Conservation (phyloP, 75 land plant species). For the Pseudotsuga menziesii region DNA sequence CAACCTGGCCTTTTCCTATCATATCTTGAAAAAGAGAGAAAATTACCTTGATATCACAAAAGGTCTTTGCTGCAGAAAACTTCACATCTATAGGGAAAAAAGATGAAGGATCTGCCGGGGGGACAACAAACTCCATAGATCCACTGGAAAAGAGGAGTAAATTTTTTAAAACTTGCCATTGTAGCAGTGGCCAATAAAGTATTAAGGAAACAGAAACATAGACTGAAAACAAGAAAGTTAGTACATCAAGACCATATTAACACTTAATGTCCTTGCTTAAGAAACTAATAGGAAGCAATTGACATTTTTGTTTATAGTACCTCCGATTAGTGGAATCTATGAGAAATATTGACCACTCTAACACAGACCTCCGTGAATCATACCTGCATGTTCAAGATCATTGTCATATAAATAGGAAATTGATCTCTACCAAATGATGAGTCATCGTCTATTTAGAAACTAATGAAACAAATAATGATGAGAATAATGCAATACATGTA, state of each 20-base stretch:
- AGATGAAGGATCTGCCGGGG: constrained; percentile 72
- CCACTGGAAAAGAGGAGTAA: constrained; percentile 50
- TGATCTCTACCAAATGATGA: not conserved
- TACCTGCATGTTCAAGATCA: constrained; percentile 45
- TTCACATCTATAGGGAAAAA: constrained; percentile 87
- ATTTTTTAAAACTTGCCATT: not conserved
- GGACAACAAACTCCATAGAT: constrained; percentile 95
- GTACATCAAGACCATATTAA: not conserved
- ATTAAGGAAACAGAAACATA: not conserved
- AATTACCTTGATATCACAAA: constrained; percentile 86
- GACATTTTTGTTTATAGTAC: constrained; percentile 23
- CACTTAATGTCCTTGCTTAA: not conserved
- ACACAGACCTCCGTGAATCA: constrained; percentile 70
- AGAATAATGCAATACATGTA: not conserved
- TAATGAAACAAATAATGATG: not conserved
- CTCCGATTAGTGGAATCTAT: constrained; percentile 88
- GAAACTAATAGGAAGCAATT: not conserved
- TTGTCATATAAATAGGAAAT: not conserved
- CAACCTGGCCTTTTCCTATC: not conserved
- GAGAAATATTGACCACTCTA: constrained; percentile 92
- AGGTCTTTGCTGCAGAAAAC: constrained; percentile 74
- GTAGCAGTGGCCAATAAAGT: not conserved
- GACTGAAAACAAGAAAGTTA: not conserved
- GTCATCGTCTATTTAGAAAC: not conserved
- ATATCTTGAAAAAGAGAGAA: not conserved